Base-by-base conservation (phyloP, 1,284 basidiomycete species). In the Trichosporon coremiiforme region DNA sequence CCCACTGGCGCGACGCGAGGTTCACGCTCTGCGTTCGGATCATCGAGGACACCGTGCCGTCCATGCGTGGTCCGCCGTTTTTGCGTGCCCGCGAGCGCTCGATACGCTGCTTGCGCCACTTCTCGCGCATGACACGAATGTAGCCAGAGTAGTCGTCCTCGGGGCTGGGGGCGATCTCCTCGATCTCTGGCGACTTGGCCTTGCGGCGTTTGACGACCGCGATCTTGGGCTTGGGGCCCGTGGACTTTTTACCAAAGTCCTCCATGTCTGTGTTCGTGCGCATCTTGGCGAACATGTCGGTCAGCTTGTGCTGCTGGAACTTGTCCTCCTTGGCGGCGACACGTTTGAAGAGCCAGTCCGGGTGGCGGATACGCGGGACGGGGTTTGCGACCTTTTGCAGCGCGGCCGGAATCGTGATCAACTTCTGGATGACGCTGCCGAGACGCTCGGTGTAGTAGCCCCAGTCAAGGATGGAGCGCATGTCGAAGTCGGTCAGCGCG, bases 321-420 rank as follows among this genome's bases (percentile, higher is more conserved):
- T 94, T 97, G 87, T 99, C 97, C 64, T 96, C 90, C 22, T 91
- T 88, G 2, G 90, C 91, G 7, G 91, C 91, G 17, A 99, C 93
- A 38, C 97, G 88, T 67, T 92, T 90, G 84, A 93, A 91, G 47
- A 99, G 86, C 97, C 97, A 99, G 81, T 99, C 97, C 0, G 97
- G 97, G 84, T 99, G 97, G 13, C 90, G 90, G 71, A 99, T 91
- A 22, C 97, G 90, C 13, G 96, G 94, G 1, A 99, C 97, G 0
- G 97, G 97, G 79, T 99, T 99, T 10, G 91, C 84, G 50, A 99
- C 93, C 79, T 95, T 95, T 82, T 99, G 97, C 89, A 99, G 92
- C 0, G 97, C 97, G 4, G 97, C 97, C 8, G 97, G 97, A 76
- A 99, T 99, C 2, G 97, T 99, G 84, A 99, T 99, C 68, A 99